Evolutionary conservation across 768 basidiomycete species (phyloP).

Genomic region (Pilatotrama ljubarskyi): DNA sequence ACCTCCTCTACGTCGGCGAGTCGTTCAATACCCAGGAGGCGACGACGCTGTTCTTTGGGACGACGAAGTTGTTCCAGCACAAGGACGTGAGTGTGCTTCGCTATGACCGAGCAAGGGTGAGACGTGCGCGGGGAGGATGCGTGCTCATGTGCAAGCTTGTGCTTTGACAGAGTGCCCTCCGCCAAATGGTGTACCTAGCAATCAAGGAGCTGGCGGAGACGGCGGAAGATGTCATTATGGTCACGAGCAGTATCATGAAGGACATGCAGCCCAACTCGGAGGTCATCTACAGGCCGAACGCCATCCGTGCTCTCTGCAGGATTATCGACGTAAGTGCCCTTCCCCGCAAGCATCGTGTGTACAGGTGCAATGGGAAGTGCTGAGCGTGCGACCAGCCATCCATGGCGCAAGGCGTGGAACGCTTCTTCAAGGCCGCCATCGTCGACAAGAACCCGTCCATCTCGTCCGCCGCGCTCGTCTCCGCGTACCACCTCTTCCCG

Average conservation of each 20-base stretch:
- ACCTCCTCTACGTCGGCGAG: slow-evolving; percentile 95
- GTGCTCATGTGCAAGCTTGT: not conserved
- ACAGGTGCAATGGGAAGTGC: not conserved
- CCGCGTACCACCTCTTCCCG: slow-evolving; percentile 95
- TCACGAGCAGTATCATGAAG: slow-evolving; percentile 99
- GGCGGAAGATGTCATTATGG: slow-evolving; percentile 99
- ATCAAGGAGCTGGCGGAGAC: slow-evolving; percentile 96
- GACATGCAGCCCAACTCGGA: slow-evolving; percentile 99
- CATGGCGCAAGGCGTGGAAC: slow-evolving; percentile 98
- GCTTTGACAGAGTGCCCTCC: slow-evolving; percentile 73
- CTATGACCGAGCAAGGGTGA: not conserved
- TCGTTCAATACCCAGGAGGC: slow-evolving; percentile 94
- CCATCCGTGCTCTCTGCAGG: slow-evolving; percentile 92
- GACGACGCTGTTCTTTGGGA: slow-evolving; percentile 97
- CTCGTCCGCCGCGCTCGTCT: slow-evolving; percentile 93
- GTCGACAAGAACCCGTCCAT: slow-evolving; percentile 96
- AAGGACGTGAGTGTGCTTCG: slow-evolving; percentile 79
- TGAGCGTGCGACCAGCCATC: slow-evolving; percentile 62
- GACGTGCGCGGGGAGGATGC: not conserved
- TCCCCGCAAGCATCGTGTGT: not conserved
- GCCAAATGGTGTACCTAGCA: slow-evolving; percentile 97
- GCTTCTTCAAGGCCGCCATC: slow-evolving; percentile 99
- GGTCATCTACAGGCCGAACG: slow-evolving; percentile 97
- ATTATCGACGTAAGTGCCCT: slow-evolving; percentile 87
- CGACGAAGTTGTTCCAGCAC: slow-evolving; percentile 98